phyloP scores from a whole-genome alignment of 176 grass and related monocot genomes.

The Thinopyrum elongatum region DNA sequence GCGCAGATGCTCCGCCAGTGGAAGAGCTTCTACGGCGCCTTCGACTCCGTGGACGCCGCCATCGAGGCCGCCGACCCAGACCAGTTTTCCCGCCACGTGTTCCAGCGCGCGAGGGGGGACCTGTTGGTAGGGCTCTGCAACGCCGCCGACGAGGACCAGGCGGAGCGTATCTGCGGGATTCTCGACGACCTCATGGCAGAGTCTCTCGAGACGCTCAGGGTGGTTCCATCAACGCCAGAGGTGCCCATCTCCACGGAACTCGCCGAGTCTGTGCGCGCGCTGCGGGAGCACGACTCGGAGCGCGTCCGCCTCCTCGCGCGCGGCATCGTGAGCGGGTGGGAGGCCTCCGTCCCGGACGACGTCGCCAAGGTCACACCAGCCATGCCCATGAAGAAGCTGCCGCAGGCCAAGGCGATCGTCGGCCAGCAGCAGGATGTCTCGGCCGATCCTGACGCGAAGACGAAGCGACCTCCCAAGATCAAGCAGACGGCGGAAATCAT shows the following conservation, averaged over 20 bases:
- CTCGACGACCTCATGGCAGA: conserved; percentile 16
- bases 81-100: neutral
- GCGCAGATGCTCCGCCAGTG: neutral
- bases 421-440: no score
- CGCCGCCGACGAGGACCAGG: neutral
- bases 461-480: no score
- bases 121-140: neutral
- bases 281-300: conserved; percentile 17
- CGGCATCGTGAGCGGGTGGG: neutral
- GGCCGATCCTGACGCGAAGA: no score
- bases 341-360: neutral
- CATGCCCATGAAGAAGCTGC: no score
- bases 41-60: neutral
- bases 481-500: no score
- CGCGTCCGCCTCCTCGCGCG: conserved; percentile 4
- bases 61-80: neutral
- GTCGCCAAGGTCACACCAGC: no score
- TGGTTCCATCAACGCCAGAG: neutral
- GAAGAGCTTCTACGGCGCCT: conserved; percentile 8
- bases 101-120: neutral
- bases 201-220: neutral
- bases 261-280: neutral
- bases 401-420: no score
- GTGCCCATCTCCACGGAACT: neutral
- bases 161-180: neutral